phyloP scores from a whole-genome alignment of 306 rosid species.

The Dryas octopetala region DNA sequence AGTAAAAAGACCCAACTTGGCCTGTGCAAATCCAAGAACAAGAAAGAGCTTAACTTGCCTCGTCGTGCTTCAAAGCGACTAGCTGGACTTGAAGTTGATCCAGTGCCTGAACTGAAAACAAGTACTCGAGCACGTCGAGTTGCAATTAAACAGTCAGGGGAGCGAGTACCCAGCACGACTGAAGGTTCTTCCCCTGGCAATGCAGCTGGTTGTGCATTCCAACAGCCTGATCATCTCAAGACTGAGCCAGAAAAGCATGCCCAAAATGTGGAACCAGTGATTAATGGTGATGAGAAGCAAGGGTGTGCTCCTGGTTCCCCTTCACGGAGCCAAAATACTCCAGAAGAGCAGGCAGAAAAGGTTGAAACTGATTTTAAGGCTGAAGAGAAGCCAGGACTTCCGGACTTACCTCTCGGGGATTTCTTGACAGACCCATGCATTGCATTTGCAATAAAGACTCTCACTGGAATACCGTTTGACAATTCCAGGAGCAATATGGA shows the following conservation, averaged over 20 bases:
- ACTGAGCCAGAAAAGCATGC: constrained; percentile 22
- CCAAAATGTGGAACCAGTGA: constrained; percentile 20
- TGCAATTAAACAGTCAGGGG: constrained; percentile 34
- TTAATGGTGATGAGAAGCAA: constrained; percentile 21
- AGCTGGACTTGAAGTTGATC: constrained; percentile 75
- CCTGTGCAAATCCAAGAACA: constrained; percentile 34
- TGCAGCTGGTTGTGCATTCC: constrained; percentile 17
- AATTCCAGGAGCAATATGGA: constrained; percentile 27
- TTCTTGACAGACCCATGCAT: constrained; percentile 83
- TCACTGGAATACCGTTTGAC: constrained; percentile 55
- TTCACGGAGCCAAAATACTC: constrained; percentile 15
- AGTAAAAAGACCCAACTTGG: constrained; percentile 28
- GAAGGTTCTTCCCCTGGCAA: constrained; percentile 29
- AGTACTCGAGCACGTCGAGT: constrained; percentile 37
- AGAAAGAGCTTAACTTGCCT: constrained; percentile 53
- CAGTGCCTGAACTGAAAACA: constrained; percentile 50
- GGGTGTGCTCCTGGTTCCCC: constrained; percentile 18
- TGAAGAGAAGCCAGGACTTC: constrained; percentile 36
- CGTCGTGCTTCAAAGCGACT: constrained; percentile 86
- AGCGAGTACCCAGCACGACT: constrained; percentile 29
- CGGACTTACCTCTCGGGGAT: constrained; percentile 52
- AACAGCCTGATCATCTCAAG: constrained; percentile 22
- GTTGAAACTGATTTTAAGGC: constrained; percentile 28
- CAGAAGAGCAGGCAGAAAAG: constrained; percentile 23
- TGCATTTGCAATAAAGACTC: constrained; percentile 85